phyloP scores from a whole-genome alignment of 805 yeast species.

The Yarrowia phangngaensis region DNA sequence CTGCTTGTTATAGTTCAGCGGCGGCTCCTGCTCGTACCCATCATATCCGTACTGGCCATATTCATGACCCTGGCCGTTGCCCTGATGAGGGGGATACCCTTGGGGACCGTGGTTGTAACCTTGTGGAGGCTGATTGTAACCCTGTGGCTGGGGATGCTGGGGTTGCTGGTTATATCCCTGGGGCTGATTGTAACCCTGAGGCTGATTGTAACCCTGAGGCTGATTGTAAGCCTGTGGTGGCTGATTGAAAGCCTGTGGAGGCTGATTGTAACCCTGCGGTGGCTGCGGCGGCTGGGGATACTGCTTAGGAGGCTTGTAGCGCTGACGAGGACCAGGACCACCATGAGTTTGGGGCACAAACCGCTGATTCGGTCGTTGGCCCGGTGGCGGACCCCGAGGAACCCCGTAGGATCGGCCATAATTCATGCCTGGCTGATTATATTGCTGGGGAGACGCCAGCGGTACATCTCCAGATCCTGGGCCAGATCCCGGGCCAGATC shows the following conservation, averaged over 20 bases:
- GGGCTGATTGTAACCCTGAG: conserved; percentile 7
- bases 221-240: conserved; percentile 10
- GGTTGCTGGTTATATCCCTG: background rate
- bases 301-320: conserved; percentile 16
- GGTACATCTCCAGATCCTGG: conserved; percentile 19
- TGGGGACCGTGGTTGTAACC: too few species aligned
- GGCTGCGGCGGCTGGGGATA: conserved; percentile 4
- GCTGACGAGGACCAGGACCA: conserved; percentile 17
- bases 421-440: conserved; percentile 19
- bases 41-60: background rate
- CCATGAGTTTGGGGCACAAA: conserved; percentile 15
- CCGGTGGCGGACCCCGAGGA: conserved; percentile 12
- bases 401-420: conserved; percentile 22
- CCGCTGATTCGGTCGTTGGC: conserved; percentile 7
- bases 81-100: background rate
- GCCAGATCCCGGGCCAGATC: too few species aligned
- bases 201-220: conserved; percentile 10
- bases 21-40: too few species aligned
- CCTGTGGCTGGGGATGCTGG: background rate
- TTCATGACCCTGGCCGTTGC: background rate
- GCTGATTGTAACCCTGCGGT: conserved; percentile 12
- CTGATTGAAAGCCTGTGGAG: too few species aligned
- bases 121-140: conserved; percentile 1
- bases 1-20: too few species aligned
- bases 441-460: conserved; percentile 18